These are phyloP conservation scores for Calonectria naviculata DNA, from an alignment of 2,329 filamentous ascomycete species.

Conservation along the genomic window DNA sequence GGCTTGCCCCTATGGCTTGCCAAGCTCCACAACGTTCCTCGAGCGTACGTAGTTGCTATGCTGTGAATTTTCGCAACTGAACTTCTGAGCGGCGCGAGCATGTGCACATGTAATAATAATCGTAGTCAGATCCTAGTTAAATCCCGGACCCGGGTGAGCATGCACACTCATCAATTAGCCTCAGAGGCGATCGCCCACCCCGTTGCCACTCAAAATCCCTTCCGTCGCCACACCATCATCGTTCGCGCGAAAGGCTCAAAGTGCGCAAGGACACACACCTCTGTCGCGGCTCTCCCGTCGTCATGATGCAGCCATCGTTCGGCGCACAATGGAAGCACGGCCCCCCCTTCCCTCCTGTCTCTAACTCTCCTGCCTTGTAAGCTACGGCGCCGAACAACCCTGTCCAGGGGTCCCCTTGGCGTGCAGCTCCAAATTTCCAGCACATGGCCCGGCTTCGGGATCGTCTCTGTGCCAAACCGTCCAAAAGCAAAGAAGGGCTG, in stretches of 20 bases:
- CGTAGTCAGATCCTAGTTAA: neutral
- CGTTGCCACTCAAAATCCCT: neutral
- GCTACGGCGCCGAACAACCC: conserved; percentile 31
- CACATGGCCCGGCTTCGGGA: conserved; percentile 27
- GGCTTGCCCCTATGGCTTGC: neutral
- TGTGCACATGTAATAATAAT: too few species aligned
- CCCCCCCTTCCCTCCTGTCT: conserved; percentile 10
- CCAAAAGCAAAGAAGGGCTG: conserved; percentile 33
- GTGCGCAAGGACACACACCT: neutral
- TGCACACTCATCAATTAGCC: neutral
- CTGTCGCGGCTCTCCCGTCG: neutral
- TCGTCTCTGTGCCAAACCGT: conserved; percentile 30
- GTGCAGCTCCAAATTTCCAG: conserved; percentile 44
- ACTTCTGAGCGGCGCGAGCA: neutral
- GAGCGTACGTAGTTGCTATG: too few species aligned
- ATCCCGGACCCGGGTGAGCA: neutral
- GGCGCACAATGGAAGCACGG: conserved; percentile 4
- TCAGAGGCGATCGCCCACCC: neutral
- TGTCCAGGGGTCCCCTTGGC: conserved; percentile 40
- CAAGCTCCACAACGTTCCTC: conserved; percentile 1
- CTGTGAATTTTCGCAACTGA: neutral
- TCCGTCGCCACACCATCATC: neutral
- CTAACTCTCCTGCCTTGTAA: conserved; percentile 35
- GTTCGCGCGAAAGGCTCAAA: neutral
- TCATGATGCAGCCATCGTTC: conserved; percentile 17